Evolutionary conservation across 1,284 basidiomycete genomes (phyloP).

Genomic region (Malassezia vespertilionis): DNA sequence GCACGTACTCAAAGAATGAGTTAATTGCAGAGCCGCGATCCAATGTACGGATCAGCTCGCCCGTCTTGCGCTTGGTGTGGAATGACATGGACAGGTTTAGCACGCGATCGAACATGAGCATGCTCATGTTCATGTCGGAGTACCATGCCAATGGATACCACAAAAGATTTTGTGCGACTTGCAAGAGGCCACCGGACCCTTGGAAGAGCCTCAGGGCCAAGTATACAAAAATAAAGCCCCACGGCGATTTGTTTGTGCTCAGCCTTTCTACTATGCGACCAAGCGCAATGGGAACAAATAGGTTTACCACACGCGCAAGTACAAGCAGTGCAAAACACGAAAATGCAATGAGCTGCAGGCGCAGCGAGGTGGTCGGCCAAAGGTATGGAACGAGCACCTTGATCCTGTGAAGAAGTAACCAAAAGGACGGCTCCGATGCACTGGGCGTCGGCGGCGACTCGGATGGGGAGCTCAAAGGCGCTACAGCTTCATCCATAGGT

Average conservation of each 20-base stretch:
- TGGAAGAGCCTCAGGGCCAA: slow-evolving; percentile 48
- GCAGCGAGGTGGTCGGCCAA: slow-evolving; percentile 61
- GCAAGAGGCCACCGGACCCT: slow-evolving; percentile 47
- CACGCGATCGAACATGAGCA: slow-evolving; percentile 44
- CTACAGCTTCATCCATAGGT: neutral
- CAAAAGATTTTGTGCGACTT: slow-evolving; percentile 32
- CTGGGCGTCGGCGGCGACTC: slow-evolving; percentile 19
- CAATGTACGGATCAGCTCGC: slow-evolving; percentile 59
- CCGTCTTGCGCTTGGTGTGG: slow-evolving; percentile 63
- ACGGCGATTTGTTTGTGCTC: slow-evolving; percentile 23
- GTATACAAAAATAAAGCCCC: slow-evolving; percentile 41
- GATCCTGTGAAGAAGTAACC: slow-evolving; percentile 48
- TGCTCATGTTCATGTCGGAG: slow-evolving; percentile 50
- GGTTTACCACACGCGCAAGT: slow-evolving; percentile 65
- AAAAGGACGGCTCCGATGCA: slow-evolving; percentile 34
- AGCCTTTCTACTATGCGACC: slow-evolving; percentile 57
- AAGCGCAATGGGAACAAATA: slow-evolving; percentile 62
- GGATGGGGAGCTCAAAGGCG: slow-evolving; percentile 14
- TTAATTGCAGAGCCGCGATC: slow-evolving; percentile 56
- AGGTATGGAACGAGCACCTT: slow-evolving; percentile 63
- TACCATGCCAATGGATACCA: slow-evolving; percentile 78
- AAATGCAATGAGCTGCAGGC: slow-evolving; percentile 61
- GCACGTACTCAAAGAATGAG: slow-evolving; percentile 50
- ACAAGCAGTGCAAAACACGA: slow-evolving; percentile 61
- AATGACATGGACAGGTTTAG: slow-evolving; percentile 64